phyloP scores from a whole-genome alignment of 805 yeast species.

The Cyberlindnera americana region DNA sequence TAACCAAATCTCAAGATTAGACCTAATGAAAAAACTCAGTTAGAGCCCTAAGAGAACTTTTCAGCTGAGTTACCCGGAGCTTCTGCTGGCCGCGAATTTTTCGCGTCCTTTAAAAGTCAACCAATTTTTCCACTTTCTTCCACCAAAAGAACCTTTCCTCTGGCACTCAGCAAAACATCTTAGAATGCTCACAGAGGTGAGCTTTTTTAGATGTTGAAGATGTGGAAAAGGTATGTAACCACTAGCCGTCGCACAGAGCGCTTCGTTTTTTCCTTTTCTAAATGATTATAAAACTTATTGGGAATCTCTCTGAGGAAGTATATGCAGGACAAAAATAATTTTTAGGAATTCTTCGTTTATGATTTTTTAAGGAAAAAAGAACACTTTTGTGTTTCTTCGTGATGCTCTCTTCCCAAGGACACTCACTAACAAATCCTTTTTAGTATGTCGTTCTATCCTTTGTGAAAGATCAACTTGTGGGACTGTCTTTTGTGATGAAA shows the following conservation, averaged over 20 bases:
- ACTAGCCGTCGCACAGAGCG: too few species aligned
- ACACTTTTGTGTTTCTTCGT: too few species aligned
- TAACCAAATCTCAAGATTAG: too few species aligned
- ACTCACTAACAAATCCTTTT: conserved; percentile 10
- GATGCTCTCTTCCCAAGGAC: too few species aligned
- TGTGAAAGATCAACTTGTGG: too few species aligned
- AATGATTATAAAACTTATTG: conserved; percentile 36
- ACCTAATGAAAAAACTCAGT: neutral
- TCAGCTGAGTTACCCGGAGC: neutral
- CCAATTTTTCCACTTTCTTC: conserved; percentile 1
- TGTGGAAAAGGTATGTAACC: too few species aligned
- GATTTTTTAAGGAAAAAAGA: too few species aligned
- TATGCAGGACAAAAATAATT: conserved; percentile 64
- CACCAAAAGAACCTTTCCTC: neutral
- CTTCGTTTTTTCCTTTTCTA: too few species aligned
- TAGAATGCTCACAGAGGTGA: conserved; percentile 2
- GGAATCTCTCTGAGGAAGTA: conserved; percentile 61
- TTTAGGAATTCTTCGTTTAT: conserved; percentile 78
- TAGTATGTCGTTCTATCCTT: too few species aligned
- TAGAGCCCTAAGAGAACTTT: neutral
- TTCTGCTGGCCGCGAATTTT: neutral
- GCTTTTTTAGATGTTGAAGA: too few species aligned
- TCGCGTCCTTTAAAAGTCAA: neutral
- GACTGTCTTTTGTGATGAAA: conserved; percentile 19
- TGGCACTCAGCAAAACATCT: too few species aligned